phyloP scores from a whole-genome alignment of 345 rosid species.

The Eucalyptus sp. region DNA sequence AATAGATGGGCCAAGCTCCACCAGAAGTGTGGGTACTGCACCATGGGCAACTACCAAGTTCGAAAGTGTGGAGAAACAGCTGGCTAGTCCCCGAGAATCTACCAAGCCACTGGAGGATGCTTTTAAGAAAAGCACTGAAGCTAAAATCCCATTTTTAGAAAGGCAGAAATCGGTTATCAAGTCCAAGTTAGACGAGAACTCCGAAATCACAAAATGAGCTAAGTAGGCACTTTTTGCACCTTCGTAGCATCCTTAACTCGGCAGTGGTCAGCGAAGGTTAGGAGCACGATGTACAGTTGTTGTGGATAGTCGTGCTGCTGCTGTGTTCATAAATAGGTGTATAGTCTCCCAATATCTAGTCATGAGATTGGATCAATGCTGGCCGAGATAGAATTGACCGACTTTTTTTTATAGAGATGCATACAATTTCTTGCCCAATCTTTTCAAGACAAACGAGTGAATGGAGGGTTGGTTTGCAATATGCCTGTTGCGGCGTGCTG shows the following conservation, averaged over 20 bases:
- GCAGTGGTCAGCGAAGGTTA: neutral
- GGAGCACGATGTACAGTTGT: neutral
- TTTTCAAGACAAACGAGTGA: neutral
- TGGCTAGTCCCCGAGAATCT: constrained; percentile 47
- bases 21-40: constrained; percentile 31
- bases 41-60: constrained; percentile 47
- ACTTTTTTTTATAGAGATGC: neutral
- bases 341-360: neutral
- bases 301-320: neutral
- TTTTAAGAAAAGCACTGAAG: constrained; percentile 35
- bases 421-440: neutral
- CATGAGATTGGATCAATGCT: neutral
- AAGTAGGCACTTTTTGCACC: constrained; percentile 4
- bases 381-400: neutral
- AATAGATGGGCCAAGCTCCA: constrained; percentile 45
- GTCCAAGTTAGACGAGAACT: constrained; percentile 23
- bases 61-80: constrained; percentile 48
- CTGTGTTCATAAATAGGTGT: neutral
- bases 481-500: neutral
- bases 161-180: constrained; percentile 28
- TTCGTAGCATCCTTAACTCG: neutral
- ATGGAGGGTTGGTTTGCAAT: neutral
- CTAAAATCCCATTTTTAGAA: constrained; percentile 29
- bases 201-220: constrained; percentile 18
- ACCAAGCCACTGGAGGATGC: constrained; percentile 32